These are phyloP conservation scores for Aspergillus viridinutans DNA, from an alignment of 2,329 filamentous ascomycete genomes.

Conservation along the genomic window DNA sequence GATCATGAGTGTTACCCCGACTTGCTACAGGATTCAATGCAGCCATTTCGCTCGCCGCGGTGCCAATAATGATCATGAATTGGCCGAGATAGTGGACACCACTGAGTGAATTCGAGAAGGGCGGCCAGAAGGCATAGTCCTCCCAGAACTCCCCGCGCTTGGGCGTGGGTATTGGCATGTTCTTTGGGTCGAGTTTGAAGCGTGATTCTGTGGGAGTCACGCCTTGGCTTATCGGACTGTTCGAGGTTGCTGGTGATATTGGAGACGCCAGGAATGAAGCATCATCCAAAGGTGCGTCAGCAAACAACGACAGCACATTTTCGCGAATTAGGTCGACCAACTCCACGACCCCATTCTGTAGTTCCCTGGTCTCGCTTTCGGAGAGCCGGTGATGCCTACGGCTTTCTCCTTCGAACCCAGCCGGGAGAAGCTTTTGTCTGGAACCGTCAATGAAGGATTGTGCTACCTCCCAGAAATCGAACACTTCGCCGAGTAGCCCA, in stretches of 20 bases:
- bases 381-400: constrained; percentile 76
- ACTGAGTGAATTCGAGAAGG: constrained; percentile 83
- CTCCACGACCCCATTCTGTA: constrained; percentile 75
- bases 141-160: constrained; percentile 84
- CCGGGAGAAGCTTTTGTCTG: constrained; percentile 73
- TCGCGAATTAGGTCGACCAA: constrained; percentile 80
- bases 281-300: constrained; percentile 83
- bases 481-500: constrained; percentile 80
- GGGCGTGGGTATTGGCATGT: constrained; percentile 71
- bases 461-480: constrained; percentile 91
- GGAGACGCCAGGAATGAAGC: constrained; percentile 84
- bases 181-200: constrained; percentile 75
- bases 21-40: constrained; percentile 64
- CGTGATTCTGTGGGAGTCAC: constrained; percentile 63
- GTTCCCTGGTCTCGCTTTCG: constrained; percentile 61
- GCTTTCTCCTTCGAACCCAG: constrained; percentile 77
- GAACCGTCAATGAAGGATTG: constrained; percentile 86
- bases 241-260: constrained; percentile 61
- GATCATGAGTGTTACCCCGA: constrained; percentile 58
- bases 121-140: constrained; percentile 93
- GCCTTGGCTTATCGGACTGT: constrained; percentile 54
- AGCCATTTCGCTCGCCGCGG: constrained; percentile 80
- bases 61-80: constrained; percentile 77
- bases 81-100: constrained; percentile 87
- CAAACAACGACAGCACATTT: constrained; percentile 75